phyloP scores from a whole-genome alignment of 495 filamentous ascomycete genomes.

The Penicillium riverlandense region DNA sequence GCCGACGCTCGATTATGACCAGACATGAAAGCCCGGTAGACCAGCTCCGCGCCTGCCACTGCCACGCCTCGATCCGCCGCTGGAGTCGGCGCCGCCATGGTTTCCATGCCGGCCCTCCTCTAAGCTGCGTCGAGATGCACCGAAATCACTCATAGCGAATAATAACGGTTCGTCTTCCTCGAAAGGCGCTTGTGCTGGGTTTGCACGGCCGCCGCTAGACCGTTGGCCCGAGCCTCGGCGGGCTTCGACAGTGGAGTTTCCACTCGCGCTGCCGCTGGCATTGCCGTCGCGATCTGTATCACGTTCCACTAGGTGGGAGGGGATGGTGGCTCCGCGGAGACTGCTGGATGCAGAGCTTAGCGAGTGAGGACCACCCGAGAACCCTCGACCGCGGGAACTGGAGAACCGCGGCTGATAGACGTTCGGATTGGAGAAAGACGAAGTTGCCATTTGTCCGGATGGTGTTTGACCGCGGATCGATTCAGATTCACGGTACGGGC shows the following conservation, averaged over 20 bases:
- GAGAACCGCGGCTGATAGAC: conserved; percentile 37
- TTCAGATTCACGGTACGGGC: conserved; percentile 31
- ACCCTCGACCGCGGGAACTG: conserved; percentile 33
- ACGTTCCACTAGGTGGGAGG: conserved; percentile 28
- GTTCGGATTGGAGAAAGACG: conserved; percentile 26
- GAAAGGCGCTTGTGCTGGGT: conserved; percentile 24
- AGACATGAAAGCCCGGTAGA: conserved; percentile 23
- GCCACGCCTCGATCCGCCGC: conserved; percentile 30
- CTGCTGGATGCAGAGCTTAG: conserved; percentile 39
- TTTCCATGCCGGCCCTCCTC: conserved; percentile 57
- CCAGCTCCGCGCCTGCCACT: conserved; percentile 32
- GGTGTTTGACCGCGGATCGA: conserved; percentile 23
- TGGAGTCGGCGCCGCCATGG: conserved; percentile 24
- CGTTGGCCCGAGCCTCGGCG: conserved; percentile 30
- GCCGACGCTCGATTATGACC: conserved; percentile 14
- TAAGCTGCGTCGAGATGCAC: conserved; percentile 59
- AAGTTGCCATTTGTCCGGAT: conserved; percentile 31
- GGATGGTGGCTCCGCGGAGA: conserved; percentile 29
- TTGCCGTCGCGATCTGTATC: conserved; percentile 43
- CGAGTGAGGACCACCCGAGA: conserved; percentile 33
- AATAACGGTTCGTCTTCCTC: conserved; percentile 76
- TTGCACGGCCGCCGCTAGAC: conserved; percentile 23
- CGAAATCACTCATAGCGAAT: conserved; percentile 85
- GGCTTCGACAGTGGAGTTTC: conserved; percentile 26
- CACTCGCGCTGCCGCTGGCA: conserved; percentile 45